These are phyloP conservation scores for Xylaria sp. DNA, from an alignment of 2,329 filamentous ascomycete genomes.

Conservation along the genomic window DNA sequence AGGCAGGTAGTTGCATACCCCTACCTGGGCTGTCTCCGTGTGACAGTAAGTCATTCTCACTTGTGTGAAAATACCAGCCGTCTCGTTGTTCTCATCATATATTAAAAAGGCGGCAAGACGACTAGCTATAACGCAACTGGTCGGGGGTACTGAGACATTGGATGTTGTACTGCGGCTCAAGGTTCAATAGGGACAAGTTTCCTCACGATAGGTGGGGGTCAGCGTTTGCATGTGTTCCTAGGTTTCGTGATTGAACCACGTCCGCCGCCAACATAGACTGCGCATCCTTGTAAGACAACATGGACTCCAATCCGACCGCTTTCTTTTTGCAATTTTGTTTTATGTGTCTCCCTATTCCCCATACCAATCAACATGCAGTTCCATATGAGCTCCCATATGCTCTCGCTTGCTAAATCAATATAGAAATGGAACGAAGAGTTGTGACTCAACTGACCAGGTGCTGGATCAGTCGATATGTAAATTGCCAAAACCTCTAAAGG, in stretches of 20 bases:
- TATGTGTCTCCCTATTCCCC: background rate
- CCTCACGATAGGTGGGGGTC: background rate
- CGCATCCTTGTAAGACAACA: too few species aligned
- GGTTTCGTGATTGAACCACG: background rate
- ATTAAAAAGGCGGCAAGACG: background rate
- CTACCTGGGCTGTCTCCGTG: too few species aligned
- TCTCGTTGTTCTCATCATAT: background rate
- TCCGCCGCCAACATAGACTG: background rate
- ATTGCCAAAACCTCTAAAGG: background rate
- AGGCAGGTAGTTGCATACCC: too few species aligned
- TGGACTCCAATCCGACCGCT: background rate
- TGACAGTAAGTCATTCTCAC: background rate
- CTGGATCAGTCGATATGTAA: background rate
- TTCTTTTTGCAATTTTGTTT: background rate
- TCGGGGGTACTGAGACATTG: background rate
- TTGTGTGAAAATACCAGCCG: background rate
- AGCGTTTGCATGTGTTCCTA: background rate
- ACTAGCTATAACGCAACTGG: background rate
- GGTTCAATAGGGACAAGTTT: background rate
- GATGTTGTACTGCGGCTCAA: background rate
- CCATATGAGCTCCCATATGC: background rate
- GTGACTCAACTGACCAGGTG: background rate
- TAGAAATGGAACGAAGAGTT: background rate
- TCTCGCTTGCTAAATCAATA: background rate
- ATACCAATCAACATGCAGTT: background rate